These are phyloP conservation scores for Epichloe glyceriae DNA, from an alignment of 2,329 filamentous ascomycete genomes.

Conservation along the genomic window DNA sequence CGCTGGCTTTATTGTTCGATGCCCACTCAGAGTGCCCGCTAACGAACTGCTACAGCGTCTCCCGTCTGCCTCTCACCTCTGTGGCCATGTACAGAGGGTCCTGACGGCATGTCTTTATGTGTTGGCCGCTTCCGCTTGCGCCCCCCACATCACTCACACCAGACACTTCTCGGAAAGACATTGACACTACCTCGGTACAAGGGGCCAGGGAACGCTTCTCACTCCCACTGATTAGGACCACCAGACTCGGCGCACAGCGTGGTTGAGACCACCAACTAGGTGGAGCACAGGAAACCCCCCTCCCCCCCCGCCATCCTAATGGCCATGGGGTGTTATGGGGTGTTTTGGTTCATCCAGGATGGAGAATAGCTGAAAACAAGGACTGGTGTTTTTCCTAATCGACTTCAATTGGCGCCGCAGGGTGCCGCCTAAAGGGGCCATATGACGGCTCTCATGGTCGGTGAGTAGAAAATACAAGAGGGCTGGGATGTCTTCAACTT, in stretches of 20 bases:
- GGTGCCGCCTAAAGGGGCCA: background rate
- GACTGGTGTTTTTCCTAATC: background rate
- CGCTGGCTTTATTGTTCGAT: slow-evolving; percentile 5
- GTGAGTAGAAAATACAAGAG: slow-evolving; percentile 8
- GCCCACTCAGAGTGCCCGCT: background rate
- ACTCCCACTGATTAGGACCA: background rate
- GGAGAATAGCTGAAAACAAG: slow-evolving; percentile 5
- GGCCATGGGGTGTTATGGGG: slow-evolving; percentile 1
- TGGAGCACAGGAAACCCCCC: background rate
- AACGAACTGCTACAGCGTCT: background rate
- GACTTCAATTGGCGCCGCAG: background rate
- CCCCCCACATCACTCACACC: background rate
- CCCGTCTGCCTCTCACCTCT: background rate
- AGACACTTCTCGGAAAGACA: background rate
- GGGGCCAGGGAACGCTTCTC: background rate
- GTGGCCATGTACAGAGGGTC: slow-evolving; percentile 1
- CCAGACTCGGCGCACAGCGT: background rate
- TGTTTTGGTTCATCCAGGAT: slow-evolving; percentile 6
- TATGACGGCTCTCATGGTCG: slow-evolving; percentile 3
- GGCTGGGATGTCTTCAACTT: slow-evolving; percentile 7
- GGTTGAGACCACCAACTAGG: background rate
- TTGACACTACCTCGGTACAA: background rate
- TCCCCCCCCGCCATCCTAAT: background rate
- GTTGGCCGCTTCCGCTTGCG: slow-evolving; percentile 1
- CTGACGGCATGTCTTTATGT: slow-evolving; percentile 3